These are phyloP conservation scores for Lathyrus sativus DNA, from an alignment of 306 rosid genomes.

Conservation along the genomic window DNA sequence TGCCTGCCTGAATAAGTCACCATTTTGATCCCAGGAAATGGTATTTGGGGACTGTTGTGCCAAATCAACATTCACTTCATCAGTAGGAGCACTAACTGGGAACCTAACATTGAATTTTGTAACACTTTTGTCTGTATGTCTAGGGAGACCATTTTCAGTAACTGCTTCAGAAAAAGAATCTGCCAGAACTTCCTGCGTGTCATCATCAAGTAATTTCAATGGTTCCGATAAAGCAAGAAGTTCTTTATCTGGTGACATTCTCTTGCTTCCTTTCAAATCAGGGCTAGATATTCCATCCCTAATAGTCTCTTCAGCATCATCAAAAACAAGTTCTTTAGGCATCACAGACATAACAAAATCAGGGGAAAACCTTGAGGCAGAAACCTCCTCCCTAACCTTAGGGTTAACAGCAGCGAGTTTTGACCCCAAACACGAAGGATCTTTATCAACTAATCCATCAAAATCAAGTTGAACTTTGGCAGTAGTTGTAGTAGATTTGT, in stretches of 20 bases:
- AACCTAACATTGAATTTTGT: no score
- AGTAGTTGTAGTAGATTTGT: slow-evolving; percentile 38
- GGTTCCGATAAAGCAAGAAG: no score
- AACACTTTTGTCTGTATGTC: no score
- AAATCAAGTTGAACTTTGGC: slow-evolving; percentile 37
- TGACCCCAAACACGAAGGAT: slow-evolving; percentile 34
- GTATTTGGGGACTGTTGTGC: no score
- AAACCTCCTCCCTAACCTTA: slow-evolving; percentile 46
- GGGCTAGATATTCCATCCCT: slow-evolving; percentile 45
- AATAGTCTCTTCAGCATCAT: slow-evolving; percentile 43
- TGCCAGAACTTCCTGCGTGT: no score
- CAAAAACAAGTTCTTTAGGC: slow-evolving; percentile 65
- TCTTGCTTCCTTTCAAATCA: no score
- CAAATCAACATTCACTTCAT: no score
- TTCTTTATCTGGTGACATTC: no score
- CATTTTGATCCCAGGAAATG: slow-evolving; percentile 35
- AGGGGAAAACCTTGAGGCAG: slow-evolving; percentile 40
- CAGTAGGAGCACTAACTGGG: no score
- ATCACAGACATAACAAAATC: slow-evolving; percentile 46
- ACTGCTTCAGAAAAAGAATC: no score
- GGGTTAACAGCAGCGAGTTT: slow-evolving; percentile 36
- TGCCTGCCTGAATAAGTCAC: slow-evolving; percentile 39
- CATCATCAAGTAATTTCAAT: no score
- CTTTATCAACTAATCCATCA: slow-evolving; percentile 40
- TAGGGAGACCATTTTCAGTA: no score